Evolutionary conservation across 306 rosid species (phyloP), one percentile per base, ranked within the genome.

Genomic region (Pyrus bretschneideri): DNA sequence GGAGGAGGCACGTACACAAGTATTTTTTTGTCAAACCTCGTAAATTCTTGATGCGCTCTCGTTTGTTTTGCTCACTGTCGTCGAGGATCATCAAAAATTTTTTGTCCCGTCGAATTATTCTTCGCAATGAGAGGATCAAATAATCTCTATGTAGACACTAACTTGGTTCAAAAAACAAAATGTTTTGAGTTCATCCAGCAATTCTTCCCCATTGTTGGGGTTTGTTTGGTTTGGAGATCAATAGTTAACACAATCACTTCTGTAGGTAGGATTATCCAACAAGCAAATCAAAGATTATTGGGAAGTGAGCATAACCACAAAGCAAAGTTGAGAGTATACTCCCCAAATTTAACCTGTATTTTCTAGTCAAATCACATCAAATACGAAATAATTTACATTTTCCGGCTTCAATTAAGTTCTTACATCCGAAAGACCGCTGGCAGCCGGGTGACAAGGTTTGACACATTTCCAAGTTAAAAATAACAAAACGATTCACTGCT

Each of bases 401-500:
- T 11, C 46, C 15, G 11, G 27, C 40, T 19, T 66, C 49, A 8
- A 14, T 29, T 63, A 17, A 29, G 68, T 63, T 14, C 13, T 17
- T 40, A 63, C 40, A 30, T 6, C 22, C 1, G 66, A 61, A 5
- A 61, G 29, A 23, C 25, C 5, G 18, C 83, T 83, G 83, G 82
- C 46, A 74, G 86, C 73, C 80, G 80, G 86, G 61, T 68, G 71
- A 59, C 76, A 83, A 71, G 68, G 88, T 59, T 72, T 27, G 80
- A 86, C 71, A 82, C 75, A 71, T 78, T 15, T 69, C 25, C 65
- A 52, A 64, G 15, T 54, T 22, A 51, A 78, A 35, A 75, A 61
- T 0, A 40, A 33, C 29, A 71, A 79, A 61, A 69, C 72, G 22
- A 77, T 73, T 82, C 88, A 82, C 70, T 74, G 77, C 72, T 77